A percentile compares a stretch with the other conserved stretches of the same genome.
phyloP scores from a whole-genome alignment of 2,329 filamentous ascomycete species.

The Penicillium sp. region DNA sequence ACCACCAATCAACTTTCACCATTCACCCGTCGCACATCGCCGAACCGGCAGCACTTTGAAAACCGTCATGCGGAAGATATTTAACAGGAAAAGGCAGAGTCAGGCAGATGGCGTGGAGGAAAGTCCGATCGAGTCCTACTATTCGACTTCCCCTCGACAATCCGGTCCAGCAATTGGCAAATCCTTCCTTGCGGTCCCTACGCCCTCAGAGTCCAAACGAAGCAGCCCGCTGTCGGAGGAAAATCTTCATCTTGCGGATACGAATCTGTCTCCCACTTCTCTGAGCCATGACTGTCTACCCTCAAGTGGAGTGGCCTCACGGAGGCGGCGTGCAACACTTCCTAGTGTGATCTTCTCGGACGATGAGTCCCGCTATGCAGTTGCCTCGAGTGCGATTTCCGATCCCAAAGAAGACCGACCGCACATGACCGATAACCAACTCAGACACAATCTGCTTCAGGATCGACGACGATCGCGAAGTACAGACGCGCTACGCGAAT shows the following conservation, averaged over 20 bases:
- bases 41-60: slow-evolving; percentile 48
- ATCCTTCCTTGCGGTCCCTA: slow-evolving; percentile 28
- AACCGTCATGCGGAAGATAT: slow-evolving; percentile 51
- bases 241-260: slow-evolving; percentile 20
- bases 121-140: slow-evolving; percentile 23
- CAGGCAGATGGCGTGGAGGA: slow-evolving; percentile 36
- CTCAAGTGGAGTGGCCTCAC: slow-evolving; percentile 26
- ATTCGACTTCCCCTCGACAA: slow-evolving; percentile 14
- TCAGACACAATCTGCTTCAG: slow-evolving; percentile 28
- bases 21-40: slow-evolving; percentile 36
- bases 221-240: slow-evolving; percentile 28
- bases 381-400: slow-evolving; percentile 29
- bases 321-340: slow-evolving; percentile 47
- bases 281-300: slow-evolving; percentile 25
- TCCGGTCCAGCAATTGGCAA: slow-evolving; percentile 21
- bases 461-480: slow-evolving; percentile 51
- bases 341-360: slow-evolving; percentile 50
- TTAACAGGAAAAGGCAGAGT: slow-evolving; percentile 44
- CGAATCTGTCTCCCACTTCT: slow-evolving; percentile 24
- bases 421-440: slow-evolving; percentile 19
- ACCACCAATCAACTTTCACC: slow-evolving; percentile 35
- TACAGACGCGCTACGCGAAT: slow-evolving; percentile 44
- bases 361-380: slow-evolving; percentile 39
- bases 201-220: slow-evolving; percentile 30
- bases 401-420: slow-evolving; percentile 28